Evolutionary conservation across 305 asterid species (phyloP).

Genomic region (Fraxinus ornus): DNA sequence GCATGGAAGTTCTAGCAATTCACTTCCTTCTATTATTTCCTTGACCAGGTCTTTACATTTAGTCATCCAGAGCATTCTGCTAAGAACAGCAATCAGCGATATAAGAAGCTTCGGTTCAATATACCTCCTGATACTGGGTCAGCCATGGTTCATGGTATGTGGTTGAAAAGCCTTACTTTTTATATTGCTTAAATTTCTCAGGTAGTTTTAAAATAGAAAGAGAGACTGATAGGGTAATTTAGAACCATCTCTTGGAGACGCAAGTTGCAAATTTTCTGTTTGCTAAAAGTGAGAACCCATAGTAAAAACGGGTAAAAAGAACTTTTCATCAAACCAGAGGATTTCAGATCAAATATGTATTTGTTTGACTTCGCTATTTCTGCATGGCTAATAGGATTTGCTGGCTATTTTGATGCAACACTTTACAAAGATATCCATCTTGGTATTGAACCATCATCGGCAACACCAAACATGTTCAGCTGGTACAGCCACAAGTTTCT

Average conservation of each 20-base stretch:
- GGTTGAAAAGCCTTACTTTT: slow-evolving; percentile 4
- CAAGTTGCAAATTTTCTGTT: not conserved
- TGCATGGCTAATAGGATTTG: slow-evolving; percentile 60
- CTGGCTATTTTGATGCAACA: slow-evolving; percentile 88
- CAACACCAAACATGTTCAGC: slow-evolving; percentile 59
- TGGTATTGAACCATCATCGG: slow-evolving; percentile 89
- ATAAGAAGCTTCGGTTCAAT: slow-evolving; percentile 69
- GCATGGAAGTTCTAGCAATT: slow-evolving; percentile 18
- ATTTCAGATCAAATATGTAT: not conserved
- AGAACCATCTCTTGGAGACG: not conserved
- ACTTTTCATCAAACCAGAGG: not conserved
- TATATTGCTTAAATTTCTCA: not conserved
- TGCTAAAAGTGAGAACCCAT: not conserved
- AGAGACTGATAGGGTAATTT: not conserved
- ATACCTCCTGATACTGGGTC: slow-evolving; percentile 80
- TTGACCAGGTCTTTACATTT: slow-evolving; percentile 78
- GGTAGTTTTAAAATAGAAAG: not conserved
- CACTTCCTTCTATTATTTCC: slow-evolving; percentile 26
- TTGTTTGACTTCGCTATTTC: slow-evolving; percentile 8
- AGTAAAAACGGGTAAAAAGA: not conserved
- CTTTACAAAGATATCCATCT: slow-evolving; percentile 96
- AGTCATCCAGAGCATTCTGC: slow-evolving; percentile 70
- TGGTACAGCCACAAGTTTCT: not conserved
- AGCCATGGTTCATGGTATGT: slow-evolving; percentile 83
- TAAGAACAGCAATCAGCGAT: slow-evolving; percentile 69